Evolutionary conservation across 768 basidiomycete species (phyloP), one percentile per base, ranked within the genome.

Genomic region (Pisolithus marmoratus): DNA sequence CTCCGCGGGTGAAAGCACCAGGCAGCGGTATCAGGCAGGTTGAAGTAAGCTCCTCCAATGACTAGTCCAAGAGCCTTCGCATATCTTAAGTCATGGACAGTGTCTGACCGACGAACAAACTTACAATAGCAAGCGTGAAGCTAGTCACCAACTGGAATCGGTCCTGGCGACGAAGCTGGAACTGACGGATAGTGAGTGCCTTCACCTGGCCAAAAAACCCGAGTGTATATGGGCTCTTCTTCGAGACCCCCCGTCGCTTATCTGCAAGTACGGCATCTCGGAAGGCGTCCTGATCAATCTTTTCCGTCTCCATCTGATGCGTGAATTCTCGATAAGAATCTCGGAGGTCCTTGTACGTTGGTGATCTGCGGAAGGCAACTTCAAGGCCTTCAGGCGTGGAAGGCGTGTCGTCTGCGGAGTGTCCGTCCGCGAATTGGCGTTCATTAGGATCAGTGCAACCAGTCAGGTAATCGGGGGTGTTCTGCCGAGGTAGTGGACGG

Each of bases 1-100:
- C 77, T 43, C 90, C 90, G 55, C 92, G 82, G 23, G 91, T 92
- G 70, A 96, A 96, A 0, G 85, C 89, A 29, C 93, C 93, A 38
- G n/a, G 78, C 76, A 6, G 92, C 81, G 0, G 86, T 84, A 14
- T 76, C 60, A 2, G 90, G 87, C 46, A 87, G 77, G 45, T 85
- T 80, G 60, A 83, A 81, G 72, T 82, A 95, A 8, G 85, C 81
- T 8, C 77, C 83, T 34, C 91, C 91, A 58, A 88, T 73, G 38
- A 89, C 76, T 43, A 89, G 60, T n/a, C 83, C 52, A 5, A 56
- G 38, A 17, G 58, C 19, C 62, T 54, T 54, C 31, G 20, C 38
- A 43, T 26, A 9, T 40, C 14, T 34, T 34, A 34, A 17, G 26
- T 37, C 2, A 38, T 51, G 54, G 29, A 60, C n/a, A 15, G 40